Conservation (phyloP, 768 basidiomycete species). For the Trametes cinnabarina region DNA sequence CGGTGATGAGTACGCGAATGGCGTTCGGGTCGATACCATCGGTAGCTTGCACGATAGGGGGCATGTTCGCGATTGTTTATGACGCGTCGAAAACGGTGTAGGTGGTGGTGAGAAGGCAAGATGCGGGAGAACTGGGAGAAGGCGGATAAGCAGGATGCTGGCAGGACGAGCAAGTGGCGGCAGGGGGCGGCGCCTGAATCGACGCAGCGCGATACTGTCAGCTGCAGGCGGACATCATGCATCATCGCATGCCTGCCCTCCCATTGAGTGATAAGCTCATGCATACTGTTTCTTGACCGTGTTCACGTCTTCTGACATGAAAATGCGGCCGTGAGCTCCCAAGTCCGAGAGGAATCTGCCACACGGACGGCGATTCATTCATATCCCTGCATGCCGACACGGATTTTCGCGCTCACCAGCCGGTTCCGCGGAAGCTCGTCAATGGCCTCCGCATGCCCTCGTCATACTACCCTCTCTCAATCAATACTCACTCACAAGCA, state of each 20-base stretch:
- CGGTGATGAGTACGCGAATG: slow-evolving; percentile 48
- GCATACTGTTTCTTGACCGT: neutral
- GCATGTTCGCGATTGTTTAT: slow-evolving; percentile 26
- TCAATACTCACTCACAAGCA: too few species aligned
- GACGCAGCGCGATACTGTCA: too few species aligned
- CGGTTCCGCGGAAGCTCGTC: slow-evolving; percentile 7
- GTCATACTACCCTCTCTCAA: neutral
- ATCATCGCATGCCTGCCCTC: too few species aligned
- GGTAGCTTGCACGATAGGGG: slow-evolving; percentile 26
- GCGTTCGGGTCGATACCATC: slow-evolving; percentile 33
- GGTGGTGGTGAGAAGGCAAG: neutral
- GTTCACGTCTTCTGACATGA: neutral
- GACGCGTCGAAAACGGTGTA: neutral
- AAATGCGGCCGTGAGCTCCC: neutral
- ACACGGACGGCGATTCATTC: neutral
- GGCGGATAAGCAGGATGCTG: neutral
- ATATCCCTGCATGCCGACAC: too few species aligned
- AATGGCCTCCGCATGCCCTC: neutral
- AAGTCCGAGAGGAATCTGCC: neutral
- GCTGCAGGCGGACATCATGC: too few species aligned
- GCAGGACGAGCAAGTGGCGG: neutral
- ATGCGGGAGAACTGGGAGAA: neutral
- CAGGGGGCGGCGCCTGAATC: neutral
- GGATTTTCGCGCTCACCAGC: too few species aligned
- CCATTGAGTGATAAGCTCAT: too few species aligned